Evolutionary conservation across 106 monocot genomes (phyloP), one percentile per base, ranked within the genome.

Genomic region (Gastrodia elata): DNA sequence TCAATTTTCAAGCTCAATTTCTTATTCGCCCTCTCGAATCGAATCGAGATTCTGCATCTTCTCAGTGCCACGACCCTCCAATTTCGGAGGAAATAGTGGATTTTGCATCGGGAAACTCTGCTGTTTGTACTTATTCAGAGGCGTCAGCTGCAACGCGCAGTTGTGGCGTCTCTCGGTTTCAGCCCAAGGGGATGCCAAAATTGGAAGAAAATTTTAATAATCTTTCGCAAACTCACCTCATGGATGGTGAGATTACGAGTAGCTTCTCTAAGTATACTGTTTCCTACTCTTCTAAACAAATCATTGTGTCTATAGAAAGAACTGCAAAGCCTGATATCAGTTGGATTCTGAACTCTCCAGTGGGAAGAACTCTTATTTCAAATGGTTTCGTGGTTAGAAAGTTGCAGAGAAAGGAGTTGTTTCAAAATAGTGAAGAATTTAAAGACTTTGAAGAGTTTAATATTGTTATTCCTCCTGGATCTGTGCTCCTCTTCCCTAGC

Each of bases 401-500:
- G 39, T 2, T 90, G 30, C 90, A 87, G 64, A 80, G 75, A 70
- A 84, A 91, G 80, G 49, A 85, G 43, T 14, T 77, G 33, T 25
- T 8, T 0, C 67, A 38, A 67, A 48, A 24, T 1, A 79, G 49
- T 16, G 22, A 76, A 13, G 72, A 85, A 24, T 72, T 83, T 6
- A 20, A 74, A n/a, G 79, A 86, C 8, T 78, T 82, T 39, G 83
- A 80, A n/a, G 94, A 95, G 58, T 91, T 85, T 61, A 70, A 85
- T 5, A 80, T 89, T 26, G 49, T 55, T 18, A 65, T 95, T 18
- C 89, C 89, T 61, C 57, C 85, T 3, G 88, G 91, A 25, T 75
- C 94, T 13, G 88, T 75, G 5, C 67, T 94, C 15, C 84, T 94
- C 6, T 94, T 84, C 78, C 94, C 94, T 4, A 72, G 86, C 27